These are phyloP conservation scores for Komagataella pseudopastoris DNA, from an alignment of 805 yeast species.

Conservation along the genomic window DNA sequence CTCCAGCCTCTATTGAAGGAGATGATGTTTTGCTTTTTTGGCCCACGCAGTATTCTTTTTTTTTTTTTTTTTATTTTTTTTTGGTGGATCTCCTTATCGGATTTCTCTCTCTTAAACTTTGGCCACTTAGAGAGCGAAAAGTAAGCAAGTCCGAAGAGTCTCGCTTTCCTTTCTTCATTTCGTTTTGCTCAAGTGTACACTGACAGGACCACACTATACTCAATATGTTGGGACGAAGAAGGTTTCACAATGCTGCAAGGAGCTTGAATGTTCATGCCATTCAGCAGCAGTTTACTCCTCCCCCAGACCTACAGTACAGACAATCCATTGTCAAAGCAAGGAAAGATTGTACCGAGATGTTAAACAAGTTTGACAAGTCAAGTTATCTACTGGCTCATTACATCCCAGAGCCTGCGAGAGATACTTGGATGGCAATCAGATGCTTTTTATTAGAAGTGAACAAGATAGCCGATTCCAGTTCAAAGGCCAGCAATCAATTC, in stretches of 20 bases:
- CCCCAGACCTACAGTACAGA: neutral
- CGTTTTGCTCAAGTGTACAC: neutral
- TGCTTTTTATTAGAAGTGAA: constrained; percentile 56
- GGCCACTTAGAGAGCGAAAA: neutral
- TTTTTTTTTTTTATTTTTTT: too few species aligned
- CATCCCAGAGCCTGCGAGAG: constrained; percentile 50
- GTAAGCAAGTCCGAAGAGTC: neutral
- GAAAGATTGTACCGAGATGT: constrained; percentile 28
- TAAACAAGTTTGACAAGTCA: constrained; percentile 42
- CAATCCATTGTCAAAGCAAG: constrained; percentile 15
- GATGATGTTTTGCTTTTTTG: neutral
- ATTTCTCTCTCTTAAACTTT: neutral
- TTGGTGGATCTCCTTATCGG: neutral
- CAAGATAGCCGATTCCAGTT: constrained; percentile 20
- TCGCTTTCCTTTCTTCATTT: neutral
- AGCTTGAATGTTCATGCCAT: neutral
- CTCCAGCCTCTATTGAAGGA: neutral
- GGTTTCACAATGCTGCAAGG: neutral
- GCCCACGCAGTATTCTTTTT: neutral
- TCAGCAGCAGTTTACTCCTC: neutral
- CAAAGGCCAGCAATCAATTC: neutral
- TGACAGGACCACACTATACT: neutral
- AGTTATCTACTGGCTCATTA: constrained; percentile 55
- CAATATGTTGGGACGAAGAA: neutral
- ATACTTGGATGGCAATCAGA: constrained; percentile 48